These are phyloP conservation scores for Backusella liffmaniae DNA, from an alignment of 192 early-diverging fungal species.

Conservation along the genomic window DNA sequence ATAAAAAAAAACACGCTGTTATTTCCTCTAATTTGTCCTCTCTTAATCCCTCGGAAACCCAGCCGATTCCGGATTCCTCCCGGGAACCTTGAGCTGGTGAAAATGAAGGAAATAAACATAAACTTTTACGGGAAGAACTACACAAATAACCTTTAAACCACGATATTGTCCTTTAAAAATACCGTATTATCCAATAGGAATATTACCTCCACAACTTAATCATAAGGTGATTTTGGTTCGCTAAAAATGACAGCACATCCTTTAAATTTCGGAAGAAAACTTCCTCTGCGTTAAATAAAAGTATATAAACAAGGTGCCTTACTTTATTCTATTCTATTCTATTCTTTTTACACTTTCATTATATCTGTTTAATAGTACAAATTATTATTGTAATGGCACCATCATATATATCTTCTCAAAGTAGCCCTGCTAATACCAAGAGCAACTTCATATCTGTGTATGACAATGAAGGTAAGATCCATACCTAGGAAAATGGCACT, in stretches of 20 bases:
- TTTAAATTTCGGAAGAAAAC: background rate
- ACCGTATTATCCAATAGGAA: background rate
- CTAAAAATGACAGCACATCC: background rate
- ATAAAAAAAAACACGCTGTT: too few relatives aligned
- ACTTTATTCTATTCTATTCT: background rate
- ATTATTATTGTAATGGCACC: background rate
- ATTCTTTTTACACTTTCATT: background rate
- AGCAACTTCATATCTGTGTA: background rate
- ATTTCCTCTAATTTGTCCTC: background rate
- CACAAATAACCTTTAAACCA: background rate
- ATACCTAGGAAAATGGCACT: background rate
- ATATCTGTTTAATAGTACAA: background rate
- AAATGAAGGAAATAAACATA: background rate
- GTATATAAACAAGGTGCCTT: background rate
- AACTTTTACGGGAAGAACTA: background rate
- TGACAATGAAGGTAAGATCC: constrained; percentile 1
- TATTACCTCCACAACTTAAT: background rate
- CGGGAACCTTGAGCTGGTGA: background rate
- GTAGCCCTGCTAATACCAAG: background rate
- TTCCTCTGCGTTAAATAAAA: background rate
- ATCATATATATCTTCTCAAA: background rate
- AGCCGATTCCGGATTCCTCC: background rate
- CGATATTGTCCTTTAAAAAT: background rate
- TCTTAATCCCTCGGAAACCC: background rate
- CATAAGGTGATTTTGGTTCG: background rate